Evolutionary conservation across 352 stramenopile species (phyloP).

Genomic region (Pythium phragmiticola): DNA sequence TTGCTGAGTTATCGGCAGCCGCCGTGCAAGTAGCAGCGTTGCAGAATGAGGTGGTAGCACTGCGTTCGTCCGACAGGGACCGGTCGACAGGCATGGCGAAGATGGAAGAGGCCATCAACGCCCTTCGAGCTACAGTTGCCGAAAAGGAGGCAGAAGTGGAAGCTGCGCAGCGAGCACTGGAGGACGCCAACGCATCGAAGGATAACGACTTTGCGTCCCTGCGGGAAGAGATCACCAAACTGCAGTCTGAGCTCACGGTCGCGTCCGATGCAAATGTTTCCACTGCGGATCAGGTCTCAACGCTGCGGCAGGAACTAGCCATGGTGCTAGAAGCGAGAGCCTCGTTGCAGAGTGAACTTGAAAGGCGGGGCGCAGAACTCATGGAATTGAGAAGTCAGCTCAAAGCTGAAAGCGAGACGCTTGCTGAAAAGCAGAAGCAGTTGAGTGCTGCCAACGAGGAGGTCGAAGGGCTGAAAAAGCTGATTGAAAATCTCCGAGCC

Average conservation of each 20-base stretch:
- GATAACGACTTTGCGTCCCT: not conserved
- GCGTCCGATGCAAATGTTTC: not conserved
- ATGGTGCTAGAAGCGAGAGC: not conserved
- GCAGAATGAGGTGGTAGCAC: conserved; percentile 4
- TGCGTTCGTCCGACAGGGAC: conserved; percentile 2
- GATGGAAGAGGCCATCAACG: not conserved
- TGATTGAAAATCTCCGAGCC: conserved; percentile 1
- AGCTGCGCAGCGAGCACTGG: not conserved
- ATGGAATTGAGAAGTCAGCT: not conserved
- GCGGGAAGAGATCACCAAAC: not conserved
- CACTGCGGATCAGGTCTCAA: not conserved
- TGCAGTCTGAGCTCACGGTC: conserved; percentile 1
- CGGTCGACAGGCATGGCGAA: not conserved
- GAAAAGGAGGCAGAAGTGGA: conserved; percentile 8
- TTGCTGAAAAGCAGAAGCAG: conserved; percentile 1
- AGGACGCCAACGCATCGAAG: not conserved
- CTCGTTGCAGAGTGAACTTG: conserved; percentile 2
- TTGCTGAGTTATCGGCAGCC: not conserved
- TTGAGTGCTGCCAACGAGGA: not conserved
- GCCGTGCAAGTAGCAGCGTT: not conserved
- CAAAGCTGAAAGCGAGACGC: not conserved
- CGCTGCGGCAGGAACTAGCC: conserved; percentile 9
- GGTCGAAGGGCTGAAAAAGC: not conserved
- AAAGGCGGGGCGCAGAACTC: not conserved
- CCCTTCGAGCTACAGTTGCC: not conserved